Evolutionary conservation across 2,329 filamentous ascomycete genomes (phyloP), one percentile per base, ranked within the genome.

Genomic region (Sarocladium strictum): DNA sequence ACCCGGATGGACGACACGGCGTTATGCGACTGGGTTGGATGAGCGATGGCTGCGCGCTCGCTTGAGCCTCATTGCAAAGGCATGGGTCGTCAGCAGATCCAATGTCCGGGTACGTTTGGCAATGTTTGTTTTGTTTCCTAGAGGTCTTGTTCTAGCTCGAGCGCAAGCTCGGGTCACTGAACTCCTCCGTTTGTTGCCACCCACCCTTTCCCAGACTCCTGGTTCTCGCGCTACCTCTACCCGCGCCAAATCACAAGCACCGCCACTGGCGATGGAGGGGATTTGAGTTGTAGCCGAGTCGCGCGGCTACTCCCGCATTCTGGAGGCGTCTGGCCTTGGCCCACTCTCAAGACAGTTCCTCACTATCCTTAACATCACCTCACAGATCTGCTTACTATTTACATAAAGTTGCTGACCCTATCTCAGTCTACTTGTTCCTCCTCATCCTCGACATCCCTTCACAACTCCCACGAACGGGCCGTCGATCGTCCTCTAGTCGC

Each of bases 61-160:
- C 53, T 52, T 69, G 58, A 60, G 61, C 56, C 60, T 70, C 52
- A 67, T 71, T 54, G 67, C 69, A 53, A 62, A 59, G 55, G 64
- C 67, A 26, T 71, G 69, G 69, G 58, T 69, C 40, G 57, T 52
- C 52, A 54, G 61, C 27, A 61, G 56, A 57, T 58, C 55, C 55
- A 54, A 59, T 59, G n/a, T 40, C 27, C 47, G 61, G 59, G 62
- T 64, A 58, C 32, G 61, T 56, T 23, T 51, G 23, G 21, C 12
- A 12, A 5, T 35, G 19, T 21, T 21, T 21, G 12, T 12, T 17
- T 47, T 23, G 21, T 26, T 29, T 26, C 23, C 24, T 47, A 4
- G 10, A 3, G 24, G 3, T 3, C 24, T 43, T 43, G 40, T 43
- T 23, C 14, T 38, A 55, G 52, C 47, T 40, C 26, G 29, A 24